Evolutionary conservation across 2,329 filamentous ascomycete species (phyloP).

Genomic region (Fusarium gaditjirri): DNA sequence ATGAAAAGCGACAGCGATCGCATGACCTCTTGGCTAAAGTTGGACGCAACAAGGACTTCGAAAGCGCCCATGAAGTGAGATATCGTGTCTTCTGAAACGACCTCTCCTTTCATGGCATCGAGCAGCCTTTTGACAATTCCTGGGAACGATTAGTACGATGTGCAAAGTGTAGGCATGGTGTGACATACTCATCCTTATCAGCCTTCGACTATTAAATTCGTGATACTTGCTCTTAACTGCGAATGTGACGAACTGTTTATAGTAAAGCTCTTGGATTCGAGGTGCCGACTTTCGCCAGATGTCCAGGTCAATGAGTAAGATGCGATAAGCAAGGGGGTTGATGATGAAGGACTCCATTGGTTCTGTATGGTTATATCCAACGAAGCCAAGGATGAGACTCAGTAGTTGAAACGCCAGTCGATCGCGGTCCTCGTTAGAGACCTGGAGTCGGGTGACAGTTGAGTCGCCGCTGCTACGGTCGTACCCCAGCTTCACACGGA

Average conservation of each 20-base stretch:
- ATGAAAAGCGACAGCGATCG: slow-evolving; percentile 90
- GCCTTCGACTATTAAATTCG: slow-evolving; percentile 87
- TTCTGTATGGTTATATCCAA: slow-evolving; percentile 84
- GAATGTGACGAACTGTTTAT: slow-evolving; percentile 90
- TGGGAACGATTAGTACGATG: slow-evolving; percentile 50
- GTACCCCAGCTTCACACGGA: slow-evolving; percentile 83
- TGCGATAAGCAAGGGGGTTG: slow-evolving; percentile 93
- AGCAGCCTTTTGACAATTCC: slow-evolving; percentile 90
- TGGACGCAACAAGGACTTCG: slow-evolving; percentile 80
- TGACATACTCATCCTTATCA: slow-evolving; percentile 86
- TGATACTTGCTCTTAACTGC: slow-evolving; percentile 90
- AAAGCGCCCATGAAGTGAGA: slow-evolving; percentile 83
- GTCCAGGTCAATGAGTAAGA: slow-evolving; percentile 91
- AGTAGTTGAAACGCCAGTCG: slow-evolving; percentile 72
- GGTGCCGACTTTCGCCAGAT: slow-evolving; percentile 86
- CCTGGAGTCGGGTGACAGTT: slow-evolving; percentile 52
- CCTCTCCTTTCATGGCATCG: slow-evolving; percentile 89
- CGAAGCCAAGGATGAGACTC: slow-evolving; percentile 81
- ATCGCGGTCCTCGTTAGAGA: slow-evolving; percentile 65
- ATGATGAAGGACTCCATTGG: slow-evolving; percentile 92
- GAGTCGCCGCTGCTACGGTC: slow-evolving; percentile 48
- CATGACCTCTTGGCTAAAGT: slow-evolving; percentile 84
- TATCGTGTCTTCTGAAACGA: slow-evolving; percentile 76
- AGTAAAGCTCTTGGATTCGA: slow-evolving; percentile 87
- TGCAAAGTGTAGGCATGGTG: slow-evolving; percentile 1